Evolutionary conservation across 192 early-diverging fungal genomes (phyloP).

Genomic region (Funneliformis geosporum): DNA sequence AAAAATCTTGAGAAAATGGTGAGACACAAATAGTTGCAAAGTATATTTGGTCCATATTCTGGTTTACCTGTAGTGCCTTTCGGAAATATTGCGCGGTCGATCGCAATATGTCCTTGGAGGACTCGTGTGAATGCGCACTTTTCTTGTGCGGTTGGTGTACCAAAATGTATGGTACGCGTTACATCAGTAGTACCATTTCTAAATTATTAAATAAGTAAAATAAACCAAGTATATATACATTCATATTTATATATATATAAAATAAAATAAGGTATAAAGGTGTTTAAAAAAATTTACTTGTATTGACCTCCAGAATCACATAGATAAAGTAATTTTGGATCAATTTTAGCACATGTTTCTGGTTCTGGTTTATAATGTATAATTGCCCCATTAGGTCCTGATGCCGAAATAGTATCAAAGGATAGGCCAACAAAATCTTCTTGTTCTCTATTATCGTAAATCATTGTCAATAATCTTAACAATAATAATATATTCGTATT

Average conservation of each 20-base stretch:
- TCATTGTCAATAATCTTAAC: conserved; percentile 4
- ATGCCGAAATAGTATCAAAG: conserved; percentile 95
- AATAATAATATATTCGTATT: background rate
- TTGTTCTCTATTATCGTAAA: conserved; percentile 51
- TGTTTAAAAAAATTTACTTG: conserved; percentile 34
- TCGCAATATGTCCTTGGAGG: conserved; percentile 94
- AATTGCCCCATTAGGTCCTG: conserved; percentile 95
- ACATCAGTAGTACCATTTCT: conserved; percentile 95
- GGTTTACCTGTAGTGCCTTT: conserved; percentile 62
- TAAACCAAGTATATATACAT: background rate
- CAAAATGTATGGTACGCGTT: conserved; percentile 94
- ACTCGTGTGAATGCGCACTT: conserved; percentile 96
- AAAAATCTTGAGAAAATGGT: background rate
- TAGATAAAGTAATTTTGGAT: conserved; percentile 79
- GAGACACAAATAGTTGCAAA: too few relatives aligned
- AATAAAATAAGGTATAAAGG: background rate
- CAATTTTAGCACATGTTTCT: conserved; percentile 74
- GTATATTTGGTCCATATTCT: background rate
- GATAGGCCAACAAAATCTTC: conserved; percentile 87
- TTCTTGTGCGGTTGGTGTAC: conserved; percentile 78
- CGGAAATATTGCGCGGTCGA: conserved; percentile 90
- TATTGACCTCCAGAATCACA: conserved; percentile 98
- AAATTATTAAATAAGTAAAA: background rate
- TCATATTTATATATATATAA: background rate
- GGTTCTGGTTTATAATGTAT: conserved; percentile 96